Evolutionary conservation across 2,329 filamentous ascomycete species (phyloP).

Genomic region (Botryosphaeria dothidea): DNA sequence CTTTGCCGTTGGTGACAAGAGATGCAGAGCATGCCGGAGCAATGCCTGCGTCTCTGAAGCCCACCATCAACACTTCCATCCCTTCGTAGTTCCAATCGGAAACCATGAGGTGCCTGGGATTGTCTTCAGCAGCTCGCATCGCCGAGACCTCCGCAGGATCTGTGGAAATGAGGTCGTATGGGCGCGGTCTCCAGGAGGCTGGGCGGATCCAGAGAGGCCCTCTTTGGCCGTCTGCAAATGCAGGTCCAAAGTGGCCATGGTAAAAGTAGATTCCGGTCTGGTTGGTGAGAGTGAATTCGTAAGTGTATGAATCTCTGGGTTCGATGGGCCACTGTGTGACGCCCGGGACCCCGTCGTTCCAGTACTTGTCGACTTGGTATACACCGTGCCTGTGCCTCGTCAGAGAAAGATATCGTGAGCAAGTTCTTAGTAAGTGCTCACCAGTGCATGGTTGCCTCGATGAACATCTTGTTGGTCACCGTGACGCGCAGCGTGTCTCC

Average conservation of each 20-base stretch:
- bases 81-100: slow-evolving; percentile 55
- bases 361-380: slow-evolving; percentile 55
- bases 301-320: slow-evolving; percentile 51
- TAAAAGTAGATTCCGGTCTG: slow-evolving; percentile 64
- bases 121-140: slow-evolving; percentile 52
- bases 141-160: slow-evolving; percentile 40
- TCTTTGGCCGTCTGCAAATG: slow-evolving; percentile 62
- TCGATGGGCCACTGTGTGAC: slow-evolving; percentile 56
- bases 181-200: slow-evolving; percentile 40
- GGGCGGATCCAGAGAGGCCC: slow-evolving; percentile 56
- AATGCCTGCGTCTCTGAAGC: background rate
- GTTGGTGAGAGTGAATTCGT: slow-evolving; percentile 54
- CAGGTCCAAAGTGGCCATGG: slow-evolving; percentile 57
- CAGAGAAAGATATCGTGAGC: background rate
- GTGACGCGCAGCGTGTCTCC: slow-evolving; percentile 29
- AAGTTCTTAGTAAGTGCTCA: slow-evolving; percentile 40
- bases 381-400: slow-evolving; percentile 35
- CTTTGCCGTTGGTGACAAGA: slow-evolving; percentile 63
- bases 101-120: slow-evolving; percentile 52
- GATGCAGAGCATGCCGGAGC: slow-evolving; percentile 30
- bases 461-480: slow-evolving; percentile 51
- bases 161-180: slow-evolving; percentile 53
- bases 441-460: slow-evolving; percentile 52
- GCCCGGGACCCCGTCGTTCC: slow-evolving; percentile 63
- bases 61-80: background rate